Evolutionary conservation across 2,329 filamentous ascomycete genomes (phyloP), one percentile per base, ranked within the genome.

Genomic region (Trichoderma breve): DNA sequence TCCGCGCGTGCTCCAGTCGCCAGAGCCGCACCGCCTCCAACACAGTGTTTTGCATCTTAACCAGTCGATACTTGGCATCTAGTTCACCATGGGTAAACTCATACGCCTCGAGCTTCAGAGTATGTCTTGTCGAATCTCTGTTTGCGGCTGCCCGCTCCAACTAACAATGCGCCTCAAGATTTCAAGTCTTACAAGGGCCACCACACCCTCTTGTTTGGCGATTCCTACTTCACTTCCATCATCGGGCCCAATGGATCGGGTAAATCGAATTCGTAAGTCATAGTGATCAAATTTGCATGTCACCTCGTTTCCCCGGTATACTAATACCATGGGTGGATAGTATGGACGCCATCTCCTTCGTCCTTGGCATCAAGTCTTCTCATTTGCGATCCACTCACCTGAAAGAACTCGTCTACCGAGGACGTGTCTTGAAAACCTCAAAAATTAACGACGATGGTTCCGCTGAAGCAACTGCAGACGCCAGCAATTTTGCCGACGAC

Each of bases 151-250:
- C 15, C 34, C n/a, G 28, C 21, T 53, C 24, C 58, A 14, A 32
- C 62, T 28, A 65, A 72, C 67, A 21, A 26, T 63, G 43, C 60
- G 60, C 67, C 43, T 58, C 32, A 78, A 96, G 93, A 99, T 86
- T 99, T 99, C 90, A 99, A 99, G 85, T 98, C 96, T 77, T 99
- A 99, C 86, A 97, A 97, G 83, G 96, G 95, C 72, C 95, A 98
- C 78, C 96, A 99, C 84, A 91, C 90, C 73, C 90, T 99, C 58
- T 89, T 98, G 68, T 98, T 99, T 78, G 95, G 95, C 79, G 95
- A 99, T 84, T 97, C 95, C 2, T 98, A 98, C 83, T 99, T 99
- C 83, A 99, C 96, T 64, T 99, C 96, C 55, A 98, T 99, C 79
- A 98, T 99, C 79, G 96, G 97, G 6, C 96, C 96, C 81, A 99